Conservation (phyloP, 805 yeast species). For the Hanseniaspora lachancei region DNA sequence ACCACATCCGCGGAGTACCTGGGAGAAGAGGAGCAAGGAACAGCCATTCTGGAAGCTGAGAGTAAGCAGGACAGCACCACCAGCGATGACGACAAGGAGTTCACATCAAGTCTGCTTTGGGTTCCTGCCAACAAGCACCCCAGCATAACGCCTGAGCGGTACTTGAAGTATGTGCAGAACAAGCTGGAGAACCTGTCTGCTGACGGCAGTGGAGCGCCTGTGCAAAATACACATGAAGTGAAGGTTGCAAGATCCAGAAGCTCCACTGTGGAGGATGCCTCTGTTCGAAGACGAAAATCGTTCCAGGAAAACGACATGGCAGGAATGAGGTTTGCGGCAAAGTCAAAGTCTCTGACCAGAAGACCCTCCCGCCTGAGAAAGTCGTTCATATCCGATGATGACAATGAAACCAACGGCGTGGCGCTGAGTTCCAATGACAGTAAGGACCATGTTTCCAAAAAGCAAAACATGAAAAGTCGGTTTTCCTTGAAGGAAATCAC, state of each 20-base stretch:
- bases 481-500: slow-evolving; percentile 64
- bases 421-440: slow-evolving; percentile 25
- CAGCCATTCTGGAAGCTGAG: background rate
- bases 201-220: slow-evolving; percentile 13
- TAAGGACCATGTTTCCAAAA: slow-evolving; percentile 6
- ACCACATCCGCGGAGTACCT: slow-evolving; percentile 10
- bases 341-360: slow-evolving; percentile 21
- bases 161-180: slow-evolving; percentile 49
- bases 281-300: background rate
- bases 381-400: slow-evolving; percentile 20
- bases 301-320: background rate
- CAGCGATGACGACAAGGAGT: slow-evolving; percentile 19
- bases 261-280: slow-evolving; percentile 2
- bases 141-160: slow-evolving; percentile 84
- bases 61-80: background rate
- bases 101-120: slow-evolving; percentile 56
- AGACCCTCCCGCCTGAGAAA: slow-evolving; percentile 26
- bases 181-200: slow-evolving; percentile 24
- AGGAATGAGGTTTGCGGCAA: background rate
- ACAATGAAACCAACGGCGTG: slow-evolving; percentile 23
- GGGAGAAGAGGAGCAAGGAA: background rate
- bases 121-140: slow-evolving; percentile 94
- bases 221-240: slow-evolving; percentile 16
- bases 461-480: slow-evolving; percentile 23
- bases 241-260: slow-evolving; percentile 22